Conservation (phyloP, 1,284 basidiomycete species). For the Abortiporus biennis region DNA sequence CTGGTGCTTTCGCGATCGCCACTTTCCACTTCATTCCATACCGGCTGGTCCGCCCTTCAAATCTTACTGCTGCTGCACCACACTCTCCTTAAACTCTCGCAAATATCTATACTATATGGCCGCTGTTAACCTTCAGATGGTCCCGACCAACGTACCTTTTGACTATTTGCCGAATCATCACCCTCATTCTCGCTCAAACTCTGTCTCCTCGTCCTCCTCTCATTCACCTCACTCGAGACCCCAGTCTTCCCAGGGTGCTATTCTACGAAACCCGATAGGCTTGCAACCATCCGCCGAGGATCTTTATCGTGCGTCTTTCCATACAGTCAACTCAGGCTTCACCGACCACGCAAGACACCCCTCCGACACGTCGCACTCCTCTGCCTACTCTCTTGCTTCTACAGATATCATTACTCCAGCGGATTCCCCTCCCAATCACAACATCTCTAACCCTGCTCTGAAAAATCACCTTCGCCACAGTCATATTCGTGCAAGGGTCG, state of each 20-base stretch:
- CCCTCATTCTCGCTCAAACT: slow-evolving; percentile 69
- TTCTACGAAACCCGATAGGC: slow-evolving; percentile 43
- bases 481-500: slow-evolving; percentile 70
- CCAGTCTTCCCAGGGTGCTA: slow-evolving; percentile 63
- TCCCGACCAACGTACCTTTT: slow-evolving; percentile 57
- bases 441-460: slow-evolving; percentile 61
- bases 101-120: slow-evolving; percentile 41
- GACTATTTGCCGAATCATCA: slow-evolving; percentile 61
- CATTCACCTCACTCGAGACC: slow-evolving; percentile 68
- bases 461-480: slow-evolving; percentile 67
- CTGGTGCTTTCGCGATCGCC: slow-evolving; percentile 15
- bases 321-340: slow-evolving; percentile 24
- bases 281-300: slow-evolving; percentile 54
- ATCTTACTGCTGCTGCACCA: slow-evolving; percentile 19
- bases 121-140: slow-evolving; percentile 68
- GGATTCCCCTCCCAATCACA: slow-evolving; percentile 67
- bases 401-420: slow-evolving; percentile 40
- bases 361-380: slow-evolving; percentile 33
- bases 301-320: slow-evolving; percentile 57
- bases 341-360: slow-evolving; percentile 28
- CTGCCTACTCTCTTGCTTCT: slow-evolving; percentile 36
- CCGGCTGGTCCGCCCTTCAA: slow-evolving; percentile 33
- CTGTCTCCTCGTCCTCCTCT: slow-evolving; percentile 66
- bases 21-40: slow-evolving; percentile 12
- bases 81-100: slow-evolving; percentile 22